Percentiles rank a stretch among this genome's conserved stretches.
These are phyloP conservation scores for Penicillium mononematosum DNA, from an alignment of 495 filamentous ascomycete species.

Conservation along the genomic window DNA sequence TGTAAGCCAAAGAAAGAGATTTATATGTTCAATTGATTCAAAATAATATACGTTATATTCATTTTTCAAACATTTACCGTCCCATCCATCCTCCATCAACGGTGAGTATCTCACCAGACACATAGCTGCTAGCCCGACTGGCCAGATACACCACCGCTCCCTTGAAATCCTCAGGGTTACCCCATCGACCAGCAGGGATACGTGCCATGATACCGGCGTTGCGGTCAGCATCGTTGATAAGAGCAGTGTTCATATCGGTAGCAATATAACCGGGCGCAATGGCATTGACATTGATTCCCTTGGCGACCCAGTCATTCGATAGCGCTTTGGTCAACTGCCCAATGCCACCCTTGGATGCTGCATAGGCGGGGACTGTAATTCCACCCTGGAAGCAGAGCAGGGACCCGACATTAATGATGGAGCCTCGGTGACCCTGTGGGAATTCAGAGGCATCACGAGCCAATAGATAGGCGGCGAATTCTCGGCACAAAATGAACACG, in stretches of 20 bases:
- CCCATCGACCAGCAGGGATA: conserved; percentile 88
- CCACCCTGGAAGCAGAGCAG: conserved; percentile 90
- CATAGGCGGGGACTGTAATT: conserved; percentile 86
- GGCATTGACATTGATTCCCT: conserved; percentile 78
- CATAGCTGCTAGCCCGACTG: conserved; percentile 72
- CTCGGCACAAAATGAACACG: conserved; percentile 80
- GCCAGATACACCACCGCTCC: conserved; percentile 78
- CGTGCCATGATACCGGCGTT: conserved; percentile 72
- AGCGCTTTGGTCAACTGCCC: conserved; percentile 85
- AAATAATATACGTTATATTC: not conserved
- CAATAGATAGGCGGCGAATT: conserved; percentile 84
- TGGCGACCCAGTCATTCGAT: conserved; percentile 79
- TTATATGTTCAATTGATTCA: not conserved
- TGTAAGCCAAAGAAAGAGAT: too few species aligned
- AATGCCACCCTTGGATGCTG: conserved; percentile 84
- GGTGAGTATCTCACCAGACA: conserved; percentile 74
- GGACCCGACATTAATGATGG: conserved; percentile 83
- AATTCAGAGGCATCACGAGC: conserved; percentile 50
- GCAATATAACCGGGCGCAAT: conserved; percentile 81
- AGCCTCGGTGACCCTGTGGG: conserved; percentile 59
- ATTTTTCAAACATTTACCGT: conserved; percentile 45
- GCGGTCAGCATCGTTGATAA: conserved; percentile 69
- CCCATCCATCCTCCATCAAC: conserved; percentile 97
- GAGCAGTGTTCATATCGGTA: conserved; percentile 87
- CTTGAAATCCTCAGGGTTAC: conserved; percentile 84